Base-by-base conservation (phyloP, 805 yeast genomes). In the Wickerhamomyces alni region DNA sequence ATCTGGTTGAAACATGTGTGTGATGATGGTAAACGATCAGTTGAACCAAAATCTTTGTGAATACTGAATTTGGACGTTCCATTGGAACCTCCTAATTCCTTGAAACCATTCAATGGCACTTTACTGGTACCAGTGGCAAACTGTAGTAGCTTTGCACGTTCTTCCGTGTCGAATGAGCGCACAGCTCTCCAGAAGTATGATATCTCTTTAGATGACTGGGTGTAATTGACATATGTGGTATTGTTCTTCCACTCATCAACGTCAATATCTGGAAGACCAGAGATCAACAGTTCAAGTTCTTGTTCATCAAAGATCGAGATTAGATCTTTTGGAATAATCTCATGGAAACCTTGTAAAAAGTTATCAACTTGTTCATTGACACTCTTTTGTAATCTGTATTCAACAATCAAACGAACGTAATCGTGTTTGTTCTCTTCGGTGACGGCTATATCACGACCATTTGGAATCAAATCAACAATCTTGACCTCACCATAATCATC, bases 101-200 rank as follows among this genome's bases (percentile, higher is more conserved):
- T 82, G 59, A 93, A 93, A 2, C 99, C 99, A 54, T 85, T 84
- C 45, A 89, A 69, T 18, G 99, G 99, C 8, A 93, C 98, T 61
- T 89, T 88, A 45, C 94, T 82, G 0, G 99, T 91, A 44, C 99
- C 99, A 0, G 99, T 93, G 2, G 94, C 91, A 68, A 93, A 93
- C 58, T 93, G 99, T 42, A 93, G 66, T 47, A 93, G 65, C 57
- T 88, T 89, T 8, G 99, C 99, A 36, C 95, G 72, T 57, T 93
- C 97, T 58, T 93, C 99, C 15, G 75, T 75, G 54, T 87, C 96
- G 63, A 93, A 93, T 1, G 97, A 86, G 52, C 87, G 77, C 12
- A 93, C 96, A 1, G 97, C 96, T 57, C 97, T 72, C 99, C 99
- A 93, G 65, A 93, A 93, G 86, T 97, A 91, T 55, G 83, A 88